A percentile compares a stretch with the other conserved stretches of the same genome.
phyloP scores from a whole-genome alignment of 2,329 filamentous ascomycete genomes.

The Bipolaris bicolor region DNA sequence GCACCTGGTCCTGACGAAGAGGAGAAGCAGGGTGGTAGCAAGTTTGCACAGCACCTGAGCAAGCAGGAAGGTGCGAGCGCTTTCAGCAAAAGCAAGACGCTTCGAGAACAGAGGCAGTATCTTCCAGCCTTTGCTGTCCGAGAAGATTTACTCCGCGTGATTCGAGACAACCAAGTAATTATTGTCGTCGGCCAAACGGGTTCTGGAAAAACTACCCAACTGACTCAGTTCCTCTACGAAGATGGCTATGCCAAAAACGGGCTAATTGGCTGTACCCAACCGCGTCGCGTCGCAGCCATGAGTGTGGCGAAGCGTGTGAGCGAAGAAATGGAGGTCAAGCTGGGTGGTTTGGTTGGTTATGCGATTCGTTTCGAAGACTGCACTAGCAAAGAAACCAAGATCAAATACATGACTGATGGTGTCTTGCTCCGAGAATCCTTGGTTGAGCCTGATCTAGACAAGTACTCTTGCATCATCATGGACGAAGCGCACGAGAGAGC shows the following conservation, averaged over 20 bases:
- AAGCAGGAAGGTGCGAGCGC: slow-evolving; percentile 81
- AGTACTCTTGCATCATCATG: slow-evolving; percentile 99
- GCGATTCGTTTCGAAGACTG: slow-evolving; percentile 98
- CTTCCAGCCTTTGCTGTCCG: slow-evolving; percentile 95
- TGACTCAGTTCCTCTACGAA: slow-evolving; percentile 95
- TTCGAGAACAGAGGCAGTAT: slow-evolving; percentile 90
- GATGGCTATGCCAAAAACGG: slow-evolving; percentile 88
- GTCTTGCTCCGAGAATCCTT: slow-evolving; percentile 91
- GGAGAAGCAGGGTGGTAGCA: slow-evolving; percentile 69
- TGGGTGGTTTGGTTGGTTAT: slow-evolving; percentile 90
- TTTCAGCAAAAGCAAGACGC: slow-evolving; percentile 90
- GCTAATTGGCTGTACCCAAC: slow-evolving; percentile 96
- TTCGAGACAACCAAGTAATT: slow-evolving; percentile 94
- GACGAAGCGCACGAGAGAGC: slow-evolving; percentile 98
- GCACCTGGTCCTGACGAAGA: slow-evolving; percentile 76
- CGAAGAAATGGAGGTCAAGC: slow-evolving; percentile 94
- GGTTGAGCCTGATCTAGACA: slow-evolving; percentile 89
- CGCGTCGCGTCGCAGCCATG: slow-evolving; percentile 96
- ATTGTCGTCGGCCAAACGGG: slow-evolving; percentile 98
- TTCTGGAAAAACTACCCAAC: slow-evolving; percentile 95
- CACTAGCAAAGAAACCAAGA: slow-evolving; percentile 90
- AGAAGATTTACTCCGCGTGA: slow-evolving; percentile 88
- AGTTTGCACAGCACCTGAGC: slow-evolving; percentile 91
- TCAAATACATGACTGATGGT: slow-evolving; percentile 99
- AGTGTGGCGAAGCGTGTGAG: slow-evolving; percentile 97